Evolutionary conservation across 2,329 filamentous ascomycete genomes (phyloP), one percentile per base, ranked within the genome.

Genomic region (Penicillium decumbens): DNA sequence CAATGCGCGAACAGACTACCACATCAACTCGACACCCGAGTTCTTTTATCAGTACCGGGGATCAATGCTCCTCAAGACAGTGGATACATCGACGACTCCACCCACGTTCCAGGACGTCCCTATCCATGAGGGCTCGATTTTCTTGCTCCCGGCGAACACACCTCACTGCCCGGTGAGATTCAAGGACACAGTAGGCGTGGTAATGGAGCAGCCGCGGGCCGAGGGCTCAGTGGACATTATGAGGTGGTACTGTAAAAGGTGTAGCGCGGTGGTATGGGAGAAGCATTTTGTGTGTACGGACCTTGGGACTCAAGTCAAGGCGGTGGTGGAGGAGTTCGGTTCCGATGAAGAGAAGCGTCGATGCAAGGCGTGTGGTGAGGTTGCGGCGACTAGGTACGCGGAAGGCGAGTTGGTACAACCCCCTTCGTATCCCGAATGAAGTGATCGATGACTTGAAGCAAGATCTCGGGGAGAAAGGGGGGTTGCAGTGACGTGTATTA

Each of bases 1-100:
- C 64, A 97, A 97, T 72, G 89, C 89, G 53, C 84, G 93, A 57
- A 96, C 91, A 48, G 93, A 97, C 78, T 98, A 96, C 78, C 93
- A 97, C 79, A 92, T 97, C 80, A 97, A 97, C 78, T 77, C 84
- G 63, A 97, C 92, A 0, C 84, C 93, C 10, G 93, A 97, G 72
- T 97, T 91, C 85, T 98, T 97, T 82, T 97, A 93, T 79, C 92
- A 97, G 73, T 84, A 95, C 80, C 84, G 85, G 63, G 93, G 93
- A 58, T 84, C 86, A 58, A 96, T 97, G 92, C 78, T 93, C 50
- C 85, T 98, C 60, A 95, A 95, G 69, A 87, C 93, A 13, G 88
- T 96, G 56, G 89, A 96, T 65, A 72, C 71, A 5, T 66, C 64
- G 50, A 75, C 64, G 71, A 77, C 50, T 69, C 78, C 68, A 52